Percentiles rank a stretch among this genome's conserved stretches.
Conservation (phyloP, 768 basidiomycete species). For the Pisolithus tinctorius region DNA sequence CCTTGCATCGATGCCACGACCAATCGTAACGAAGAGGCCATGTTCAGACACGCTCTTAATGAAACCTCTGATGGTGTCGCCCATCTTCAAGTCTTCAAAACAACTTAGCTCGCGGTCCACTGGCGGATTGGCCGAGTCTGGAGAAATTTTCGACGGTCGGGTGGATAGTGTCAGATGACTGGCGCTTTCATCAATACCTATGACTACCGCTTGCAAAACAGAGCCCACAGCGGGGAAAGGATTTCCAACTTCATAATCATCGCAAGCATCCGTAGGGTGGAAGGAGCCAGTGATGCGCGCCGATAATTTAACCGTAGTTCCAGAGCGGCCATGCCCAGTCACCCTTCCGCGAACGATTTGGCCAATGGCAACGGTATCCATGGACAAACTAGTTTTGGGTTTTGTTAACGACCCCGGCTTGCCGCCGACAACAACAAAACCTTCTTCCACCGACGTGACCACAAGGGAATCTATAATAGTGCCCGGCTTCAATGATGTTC, state of each 20-base stretch:
- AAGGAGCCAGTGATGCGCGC: constrained; percentile 66
- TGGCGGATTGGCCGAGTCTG: constrained; percentile 41
- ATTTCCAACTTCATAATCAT: constrained; percentile 62
- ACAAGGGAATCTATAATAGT: constrained; percentile 70
- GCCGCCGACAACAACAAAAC: constrained; percentile 79
- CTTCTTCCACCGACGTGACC: constrained; percentile 82
- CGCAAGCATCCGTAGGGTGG: constrained; percentile 74
- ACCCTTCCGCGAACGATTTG: constrained; percentile 80
- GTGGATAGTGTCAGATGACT: constrained; percentile 76
- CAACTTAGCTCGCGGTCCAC: constrained; percentile 64
- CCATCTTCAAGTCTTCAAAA: constrained; percentile 58
- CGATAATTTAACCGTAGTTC: constrained; percentile 72
- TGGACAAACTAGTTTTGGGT: constrained; percentile 43
- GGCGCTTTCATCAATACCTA: constrained; percentile 59
- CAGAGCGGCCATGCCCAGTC: constrained; percentile 61
- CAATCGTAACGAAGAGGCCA: constrained; percentile 85
- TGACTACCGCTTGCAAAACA: constrained; percentile 63
- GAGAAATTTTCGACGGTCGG: constrained; percentile 62
- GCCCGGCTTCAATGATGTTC: constrained; percentile 54
- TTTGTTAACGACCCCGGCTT: constrained; percentile 52
- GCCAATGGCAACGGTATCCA: constrained; percentile 64
- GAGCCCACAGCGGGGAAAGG: constrained; percentile 58
- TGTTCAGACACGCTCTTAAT: constrained; percentile 82
- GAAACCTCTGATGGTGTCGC: constrained; percentile 78
- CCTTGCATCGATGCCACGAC: constrained; percentile 78